These are phyloP conservation scores for Paxillus ammoniavirescens DNA, from an alignment of 768 basidiomycete species.

Conservation along the genomic window DNA sequence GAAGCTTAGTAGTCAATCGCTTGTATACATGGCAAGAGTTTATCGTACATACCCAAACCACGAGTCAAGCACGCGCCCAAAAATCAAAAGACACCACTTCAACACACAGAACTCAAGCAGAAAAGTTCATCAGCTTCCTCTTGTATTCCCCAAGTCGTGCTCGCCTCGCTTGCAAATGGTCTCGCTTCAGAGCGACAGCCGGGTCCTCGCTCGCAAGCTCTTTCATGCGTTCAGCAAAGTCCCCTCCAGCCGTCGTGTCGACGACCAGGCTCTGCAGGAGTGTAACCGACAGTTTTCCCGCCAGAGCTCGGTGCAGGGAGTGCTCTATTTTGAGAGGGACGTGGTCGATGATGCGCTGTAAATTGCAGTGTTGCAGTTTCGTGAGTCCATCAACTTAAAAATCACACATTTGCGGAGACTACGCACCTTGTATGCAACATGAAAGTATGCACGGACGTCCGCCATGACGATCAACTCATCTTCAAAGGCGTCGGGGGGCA, in stretches of 20 bases:
- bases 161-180: slow-evolving; percentile 32
- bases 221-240: slow-evolving; percentile 32
- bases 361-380: neutral
- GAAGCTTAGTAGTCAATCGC: no score
- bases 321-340: slow-evolving; percentile 51
- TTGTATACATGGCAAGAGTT: no score
- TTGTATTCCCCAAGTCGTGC: slow-evolving; percentile 40
- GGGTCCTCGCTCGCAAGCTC: slow-evolving; percentile 49
- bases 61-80: no score
- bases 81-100: no score
- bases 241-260: slow-evolving; percentile 9
- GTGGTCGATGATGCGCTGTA: slow-evolving; percentile 54
- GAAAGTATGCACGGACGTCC: slow-evolving; percentile 55
- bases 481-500: slow-evolving; percentile 28
- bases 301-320: slow-evolving; percentile 40
- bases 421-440: slow-evolving; percentile 51
- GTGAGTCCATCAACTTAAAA: neutral
- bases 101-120: slow-evolving; percentile 1
- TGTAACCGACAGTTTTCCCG: slow-evolving; percentile 31
- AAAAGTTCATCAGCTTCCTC: slow-evolving; percentile 33
- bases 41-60: no score
- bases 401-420: neutral
- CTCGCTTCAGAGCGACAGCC: slow-evolving; percentile 32
- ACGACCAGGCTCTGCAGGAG: slow-evolving; percentile 36
- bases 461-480: slow-evolving; percentile 54